A percentile compares a stretch with the other conserved stretches of the same genome.
Conservation (phyloP, 2,329 filamentous ascomycete species). For the Penicillium corylophilum region DNA sequence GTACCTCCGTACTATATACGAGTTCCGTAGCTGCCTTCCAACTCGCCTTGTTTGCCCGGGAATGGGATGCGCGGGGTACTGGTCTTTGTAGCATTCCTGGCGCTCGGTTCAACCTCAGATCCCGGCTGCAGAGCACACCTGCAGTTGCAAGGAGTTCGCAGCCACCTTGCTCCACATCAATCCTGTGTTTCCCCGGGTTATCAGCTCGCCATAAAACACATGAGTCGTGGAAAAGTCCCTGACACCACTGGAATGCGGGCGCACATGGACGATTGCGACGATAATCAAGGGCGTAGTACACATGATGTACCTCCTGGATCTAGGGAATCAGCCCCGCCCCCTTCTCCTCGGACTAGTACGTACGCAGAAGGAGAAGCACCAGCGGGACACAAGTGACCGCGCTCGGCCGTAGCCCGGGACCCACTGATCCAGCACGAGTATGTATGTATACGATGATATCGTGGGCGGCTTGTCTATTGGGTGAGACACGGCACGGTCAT, state of each 20-base stretch:
- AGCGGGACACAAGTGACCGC: conserved; percentile 1
- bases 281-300: neutral
- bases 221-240: neutral
- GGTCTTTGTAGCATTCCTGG: neutral
- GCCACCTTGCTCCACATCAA: conserved; percentile 15
- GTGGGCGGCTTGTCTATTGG: conserved; percentile 18
- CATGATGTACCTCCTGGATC: neutral
- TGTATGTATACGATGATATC: conserved; percentile 13
- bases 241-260: neutral
- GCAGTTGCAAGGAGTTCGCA: conserved; percentile 24
- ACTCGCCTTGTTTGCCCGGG: neutral
- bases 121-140: conserved; percentile 15
- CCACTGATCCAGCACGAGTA: conserved; percentile 18
- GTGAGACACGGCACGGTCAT: conserved; percentile 14
- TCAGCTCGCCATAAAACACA: neutral
- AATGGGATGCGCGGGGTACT: neutral
- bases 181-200: neutral
- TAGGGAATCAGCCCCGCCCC: conserved; percentile 1
- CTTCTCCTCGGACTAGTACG: conserved; percentile 1
- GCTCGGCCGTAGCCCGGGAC: conserved; percentile 14
- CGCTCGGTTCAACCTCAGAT: conserved; percentile 21
- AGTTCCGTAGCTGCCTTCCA: neutral
- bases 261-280: conserved; percentile 12
- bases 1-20: too few relatives aligned
- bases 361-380: conserved; percentile 2